Evolutionary conservation across 805 yeast genomes (phyloP).

Genomic region (Yamadazyma kitorensis): DNA sequence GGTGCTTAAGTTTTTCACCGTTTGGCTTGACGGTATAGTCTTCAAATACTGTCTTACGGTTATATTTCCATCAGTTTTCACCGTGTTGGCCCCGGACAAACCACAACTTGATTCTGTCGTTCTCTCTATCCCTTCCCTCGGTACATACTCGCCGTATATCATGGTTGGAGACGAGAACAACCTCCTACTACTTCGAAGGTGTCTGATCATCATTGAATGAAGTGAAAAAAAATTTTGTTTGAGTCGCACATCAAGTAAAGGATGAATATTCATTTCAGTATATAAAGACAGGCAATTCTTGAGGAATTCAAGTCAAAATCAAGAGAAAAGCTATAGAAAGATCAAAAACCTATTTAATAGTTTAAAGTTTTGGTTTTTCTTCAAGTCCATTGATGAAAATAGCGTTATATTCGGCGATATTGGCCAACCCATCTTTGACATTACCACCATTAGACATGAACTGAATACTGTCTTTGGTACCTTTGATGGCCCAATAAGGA

Average conservation of each 20-base stretch:
- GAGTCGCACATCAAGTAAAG: no score
- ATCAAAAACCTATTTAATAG: constrained; percentile 1
- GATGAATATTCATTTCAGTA: no score
- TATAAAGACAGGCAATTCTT: no score
- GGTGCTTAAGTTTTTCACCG: constrained; percentile 13
- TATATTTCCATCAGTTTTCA: neutral
- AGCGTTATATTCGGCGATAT: constrained; percentile 52
- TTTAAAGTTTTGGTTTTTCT: neutral
- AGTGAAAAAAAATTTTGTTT: no score
- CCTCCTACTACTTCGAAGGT: no score
- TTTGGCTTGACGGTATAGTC: constrained; percentile 4
- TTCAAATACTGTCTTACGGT: constrained; percentile 2
- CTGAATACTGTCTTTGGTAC: constrained; percentile 58
- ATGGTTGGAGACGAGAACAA: no score
- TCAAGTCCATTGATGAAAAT: constrained; percentile 1
- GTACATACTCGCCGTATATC: no score
- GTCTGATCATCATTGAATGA: no score
- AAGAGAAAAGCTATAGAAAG: no score
- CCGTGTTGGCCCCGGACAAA: neutral
- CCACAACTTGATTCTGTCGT: neutral
- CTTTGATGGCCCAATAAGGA: constrained; percentile 59
- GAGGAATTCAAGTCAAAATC: no score
- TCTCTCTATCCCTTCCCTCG: no score
- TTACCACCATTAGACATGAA: constrained; percentile 32
- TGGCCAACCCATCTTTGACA: constrained; percentile 46